A percentile compares a stretch with the other conserved stretches of the same genome.
Evolutionary conservation across 306 rosid species (phyloP).

Genomic region (Prunus davidiana): DNA sequence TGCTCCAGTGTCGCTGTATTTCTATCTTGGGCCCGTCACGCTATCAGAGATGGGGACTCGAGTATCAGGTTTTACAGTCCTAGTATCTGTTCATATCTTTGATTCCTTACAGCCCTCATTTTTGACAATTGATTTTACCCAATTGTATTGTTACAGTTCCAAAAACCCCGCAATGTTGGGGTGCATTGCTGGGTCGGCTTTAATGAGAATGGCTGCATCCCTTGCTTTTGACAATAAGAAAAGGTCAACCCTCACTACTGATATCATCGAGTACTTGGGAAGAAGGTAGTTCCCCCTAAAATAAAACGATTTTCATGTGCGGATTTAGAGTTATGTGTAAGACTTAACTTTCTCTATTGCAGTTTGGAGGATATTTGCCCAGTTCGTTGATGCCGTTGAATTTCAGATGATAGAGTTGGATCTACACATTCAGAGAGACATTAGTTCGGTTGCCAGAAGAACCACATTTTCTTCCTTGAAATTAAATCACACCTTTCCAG

Average conservation of each 20-base stretch:
- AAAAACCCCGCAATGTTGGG: slow-evolving; percentile 75
- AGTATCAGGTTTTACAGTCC: slow-evolving; percentile 43
- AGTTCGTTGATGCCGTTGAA: slow-evolving; percentile 31
- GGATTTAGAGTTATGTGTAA: background rate
- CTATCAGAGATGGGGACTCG: slow-evolving; percentile 27
- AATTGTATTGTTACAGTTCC: slow-evolving; percentile 32
- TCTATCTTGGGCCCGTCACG: slow-evolving; percentile 74
- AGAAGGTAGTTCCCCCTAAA: slow-evolving; percentile 45
- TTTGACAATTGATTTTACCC: slow-evolving; percentile 13
- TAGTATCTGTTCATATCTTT: background rate
- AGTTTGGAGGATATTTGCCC: slow-evolving; percentile 82
- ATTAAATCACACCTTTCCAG: background rate
- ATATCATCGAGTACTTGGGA: slow-evolving; percentile 86
- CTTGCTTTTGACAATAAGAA: slow-evolving; percentile 72
- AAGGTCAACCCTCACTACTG: slow-evolving; percentile 85
- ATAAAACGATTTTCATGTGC: background rate
- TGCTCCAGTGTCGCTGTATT: slow-evolving; percentile 74
- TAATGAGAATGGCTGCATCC: slow-evolving; percentile 88
- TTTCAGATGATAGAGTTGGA: background rate
- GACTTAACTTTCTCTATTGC: slow-evolving; percentile 25
- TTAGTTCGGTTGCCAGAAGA: background rate
- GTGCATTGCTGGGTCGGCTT: slow-evolving; percentile 77
- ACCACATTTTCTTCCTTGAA: no score
- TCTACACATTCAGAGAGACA: background rate
- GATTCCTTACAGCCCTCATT: background rate